Evolutionary conservation across 2,329 filamentous ascomycete genomes (phyloP).

Genomic region (Fusarium staphyleae): DNA sequence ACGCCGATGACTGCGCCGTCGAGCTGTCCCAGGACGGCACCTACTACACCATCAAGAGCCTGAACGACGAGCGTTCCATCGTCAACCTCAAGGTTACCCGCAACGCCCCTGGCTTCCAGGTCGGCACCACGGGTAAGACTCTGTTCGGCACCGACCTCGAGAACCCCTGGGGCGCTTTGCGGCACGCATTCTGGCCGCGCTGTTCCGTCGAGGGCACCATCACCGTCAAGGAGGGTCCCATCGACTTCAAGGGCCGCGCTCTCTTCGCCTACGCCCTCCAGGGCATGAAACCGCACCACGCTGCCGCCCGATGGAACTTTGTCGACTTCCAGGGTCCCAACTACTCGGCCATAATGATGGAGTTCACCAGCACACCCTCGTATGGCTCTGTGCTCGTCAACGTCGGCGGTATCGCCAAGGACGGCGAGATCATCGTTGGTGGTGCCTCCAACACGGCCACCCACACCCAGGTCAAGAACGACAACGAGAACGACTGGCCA

Average conservation of each 20-base stretch:
- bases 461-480: conserved; percentile 74
- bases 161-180: conserved; percentile 91
- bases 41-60: conserved; percentile 88
- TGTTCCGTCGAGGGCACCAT: conserved; percentile 84
- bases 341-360: conserved; percentile 92
- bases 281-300: conserved; percentile 99
- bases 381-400: conserved; percentile 87
- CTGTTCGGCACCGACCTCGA: conserved; percentile 85
- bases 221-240: conserved; percentile 78
- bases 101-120: conserved; percentile 80
- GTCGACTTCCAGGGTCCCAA: conserved; percentile 86
- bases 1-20: conserved; percentile 83
- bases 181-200: conserved; percentile 93
- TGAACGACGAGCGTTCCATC: conserved; percentile 78
- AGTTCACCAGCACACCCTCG: conserved; percentile 91
- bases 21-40: conserved; percentile 86
- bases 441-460: conserved; percentile 69
- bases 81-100: conserved; percentile 86
- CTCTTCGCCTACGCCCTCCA: conserved; percentile 87
- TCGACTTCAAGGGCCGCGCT: conserved; percentile 82
- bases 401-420: conserved; percentile 82
- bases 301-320: conserved; percentile 93
- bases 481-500: conserved; percentile 85
- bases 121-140: conserved; percentile 82
- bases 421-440: conserved; percentile 79